Conservation (phyloP, 148 eudicot genomes). For the Camellia granthamiana region DNA sequence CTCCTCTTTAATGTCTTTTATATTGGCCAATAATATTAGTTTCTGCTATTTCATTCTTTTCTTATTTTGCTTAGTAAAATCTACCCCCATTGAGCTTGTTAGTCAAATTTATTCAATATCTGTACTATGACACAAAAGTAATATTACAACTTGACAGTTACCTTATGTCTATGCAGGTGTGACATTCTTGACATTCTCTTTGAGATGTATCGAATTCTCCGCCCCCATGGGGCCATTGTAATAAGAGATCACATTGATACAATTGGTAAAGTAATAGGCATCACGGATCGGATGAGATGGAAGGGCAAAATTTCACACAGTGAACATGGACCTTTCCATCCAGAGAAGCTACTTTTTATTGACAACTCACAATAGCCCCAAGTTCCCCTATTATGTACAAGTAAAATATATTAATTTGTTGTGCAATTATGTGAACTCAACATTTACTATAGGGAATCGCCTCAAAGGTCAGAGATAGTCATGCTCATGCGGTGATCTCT, state of each 20-base stretch:
- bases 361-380: conserved; percentile 26
- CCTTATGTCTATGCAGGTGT: conserved; percentile 34
- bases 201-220: conserved; percentile 52
- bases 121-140: not conserved
- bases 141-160: not conserved
- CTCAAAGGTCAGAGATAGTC: not conserved
- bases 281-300: conserved; percentile 41
- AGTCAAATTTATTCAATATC: not conserved
- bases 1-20: no score
- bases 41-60: no score
- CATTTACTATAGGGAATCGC: not conserved
- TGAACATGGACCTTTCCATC: conserved; percentile 41
- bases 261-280: conserved; percentile 33
- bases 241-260: conserved; percentile 47
- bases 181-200: conserved; percentile 38
- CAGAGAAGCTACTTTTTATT: conserved; percentile 47
- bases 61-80: not conserved
- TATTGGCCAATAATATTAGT: no score
- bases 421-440: not conserved
- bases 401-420: not conserved
- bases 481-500: not conserved
- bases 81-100: not conserved
- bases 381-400: not conserved
- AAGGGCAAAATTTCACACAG: conserved; percentile 36
- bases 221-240: conserved; percentile 49